phyloP scores from a whole-genome alignment of 768 basidiomycete species.

The Polyporus arcularius region DNA sequence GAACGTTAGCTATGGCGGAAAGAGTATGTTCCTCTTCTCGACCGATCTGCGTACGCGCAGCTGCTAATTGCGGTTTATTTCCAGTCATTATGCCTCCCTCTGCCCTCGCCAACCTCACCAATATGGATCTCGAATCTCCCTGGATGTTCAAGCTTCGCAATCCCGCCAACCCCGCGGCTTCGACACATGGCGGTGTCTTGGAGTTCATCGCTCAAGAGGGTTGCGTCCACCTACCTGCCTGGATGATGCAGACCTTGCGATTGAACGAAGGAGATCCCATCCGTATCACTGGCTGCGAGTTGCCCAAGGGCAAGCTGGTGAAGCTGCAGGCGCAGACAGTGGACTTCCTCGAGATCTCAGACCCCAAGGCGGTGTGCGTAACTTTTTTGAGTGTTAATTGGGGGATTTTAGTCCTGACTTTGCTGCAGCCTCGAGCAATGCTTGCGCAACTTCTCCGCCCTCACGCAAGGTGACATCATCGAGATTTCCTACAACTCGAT shows the following conservation, averaged over 20 bases:
- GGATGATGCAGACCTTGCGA: slow-evolving; percentile 99
- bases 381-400: not conserved
- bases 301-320: slow-evolving; percentile 92
- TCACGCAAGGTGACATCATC: slow-evolving; percentile 96
- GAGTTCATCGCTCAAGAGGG: slow-evolving; percentile 99
- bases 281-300: slow-evolving; percentile 83
- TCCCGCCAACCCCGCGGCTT: slow-evolving; percentile 79
- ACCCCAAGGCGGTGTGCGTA: slow-evolving; percentile 95
- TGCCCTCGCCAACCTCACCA: slow-evolving; percentile 83
- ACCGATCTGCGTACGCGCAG: slow-evolving; percentile 10
- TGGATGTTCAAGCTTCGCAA: slow-evolving; percentile 98
- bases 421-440: slow-evolving; percentile 84
- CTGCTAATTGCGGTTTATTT: not conserved
- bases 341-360: slow-evolving; percentile 95
- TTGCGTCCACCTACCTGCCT: slow-evolving; percentile 91
- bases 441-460: slow-evolving; percentile 85
- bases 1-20: slow-evolving; percentile 95
- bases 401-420: not conserved
- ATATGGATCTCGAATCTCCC: slow-evolving; percentile 84
- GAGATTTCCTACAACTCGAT: slow-evolving; percentile 98
- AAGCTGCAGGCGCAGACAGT: slow-evolving; percentile 96
- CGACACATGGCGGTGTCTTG: slow-evolving; percentile 94
- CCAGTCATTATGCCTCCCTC: slow-evolving; percentile 98
- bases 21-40: slow-evolving; percentile 64
- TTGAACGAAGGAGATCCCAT: slow-evolving; percentile 95